Evolutionary conservation across 495 filamentous ascomycete species (phyloP).

Genomic region (Talaromyces nanjingensis): DNA sequence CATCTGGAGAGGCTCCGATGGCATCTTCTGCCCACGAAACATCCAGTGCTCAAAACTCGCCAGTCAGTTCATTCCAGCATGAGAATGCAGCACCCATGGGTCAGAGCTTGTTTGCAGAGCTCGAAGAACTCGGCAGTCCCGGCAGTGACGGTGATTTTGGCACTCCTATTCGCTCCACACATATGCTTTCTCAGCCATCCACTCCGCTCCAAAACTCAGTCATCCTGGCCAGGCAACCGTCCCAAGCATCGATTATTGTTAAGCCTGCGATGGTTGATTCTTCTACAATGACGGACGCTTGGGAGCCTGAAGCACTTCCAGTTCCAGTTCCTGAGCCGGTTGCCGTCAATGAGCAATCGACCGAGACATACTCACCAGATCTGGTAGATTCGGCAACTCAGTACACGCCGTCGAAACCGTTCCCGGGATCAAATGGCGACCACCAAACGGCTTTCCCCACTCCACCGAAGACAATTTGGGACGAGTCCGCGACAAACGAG

Average conservation of each 20-base stretch:
- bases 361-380: constrained; percentile 10
- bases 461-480: constrained; percentile 34
- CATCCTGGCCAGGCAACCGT: constrained; percentile 31
- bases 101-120: constrained; percentile 85
- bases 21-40: constrained; percentile 36
- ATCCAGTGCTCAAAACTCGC: constrained; percentile 46
- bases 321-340: background rate
- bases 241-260: constrained; percentile 21
- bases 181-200: constrained; percentile 42
- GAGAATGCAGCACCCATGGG: constrained; percentile 47
- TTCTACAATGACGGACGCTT: constrained; percentile 84
- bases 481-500: constrained; percentile 18
- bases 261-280: constrained; percentile 64
- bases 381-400: constrained; percentile 31
- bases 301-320: constrained; percentile 14
- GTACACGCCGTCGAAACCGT: constrained; percentile 27
- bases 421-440: constrained; percentile 18
- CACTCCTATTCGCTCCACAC: constrained; percentile 22
- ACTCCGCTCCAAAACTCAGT: constrained; percentile 41
- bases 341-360: background rate
- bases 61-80: constrained; percentile 32
- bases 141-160: constrained; percentile 53
- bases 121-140: constrained; percentile 64
- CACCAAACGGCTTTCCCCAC: constrained; percentile 28
- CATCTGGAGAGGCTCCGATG: constrained; percentile 57